A percentile compares a stretch with the other conserved stretches of the same genome.
These are phyloP conservation scores for Coccinonectria pachysandricola DNA, from an alignment of 2,329 filamentous ascomycete species.

Conservation along the genomic window DNA sequence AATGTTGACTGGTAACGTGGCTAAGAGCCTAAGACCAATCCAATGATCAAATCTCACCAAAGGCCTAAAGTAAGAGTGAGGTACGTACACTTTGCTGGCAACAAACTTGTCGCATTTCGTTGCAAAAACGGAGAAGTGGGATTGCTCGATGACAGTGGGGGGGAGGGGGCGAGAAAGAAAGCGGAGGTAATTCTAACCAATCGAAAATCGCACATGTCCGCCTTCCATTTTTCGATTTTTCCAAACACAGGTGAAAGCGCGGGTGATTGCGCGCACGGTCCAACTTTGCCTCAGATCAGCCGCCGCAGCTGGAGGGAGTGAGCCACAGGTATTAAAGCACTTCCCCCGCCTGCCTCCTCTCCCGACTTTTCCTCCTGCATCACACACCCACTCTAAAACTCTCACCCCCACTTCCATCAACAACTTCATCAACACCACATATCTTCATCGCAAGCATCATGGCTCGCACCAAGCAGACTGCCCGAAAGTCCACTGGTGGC, in stretches of 20 bases:
- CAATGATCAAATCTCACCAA: no score
- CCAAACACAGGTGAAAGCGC: slow-evolving; percentile 5
- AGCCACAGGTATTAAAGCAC: slow-evolving; percentile 31
- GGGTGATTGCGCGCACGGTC: slow-evolving; percentile 17
- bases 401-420: slow-evolving; percentile 18
- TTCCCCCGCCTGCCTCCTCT: slow-evolving; percentile 32
- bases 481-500: slow-evolving; percentile 70
- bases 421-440: slow-evolving; percentile 15
- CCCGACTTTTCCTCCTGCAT: slow-evolving; percentile 32
- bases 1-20: no score
- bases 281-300: slow-evolving; percentile 26
- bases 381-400: slow-evolving; percentile 27
- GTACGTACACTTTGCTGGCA: no score
- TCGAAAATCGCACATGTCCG: slow-evolving; percentile 17
- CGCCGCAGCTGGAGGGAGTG: slow-evolving; percentile 19
- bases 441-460: slow-evolving; percentile 32
- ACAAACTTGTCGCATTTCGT: no score
- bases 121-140: no score
- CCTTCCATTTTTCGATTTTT: slow-evolving; percentile 13
- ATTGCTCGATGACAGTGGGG: no score
- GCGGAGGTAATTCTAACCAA: slow-evolving; percentile 11
- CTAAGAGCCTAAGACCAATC: no score
- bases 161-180: not conserved
- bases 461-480: slow-evolving; percentile 58
- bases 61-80: no score